These are phyloP conservation scores for Zymoseptoria pseudotritici DNA, from an alignment of 2,329 filamentous ascomycete genomes.

Conservation along the genomic window DNA sequence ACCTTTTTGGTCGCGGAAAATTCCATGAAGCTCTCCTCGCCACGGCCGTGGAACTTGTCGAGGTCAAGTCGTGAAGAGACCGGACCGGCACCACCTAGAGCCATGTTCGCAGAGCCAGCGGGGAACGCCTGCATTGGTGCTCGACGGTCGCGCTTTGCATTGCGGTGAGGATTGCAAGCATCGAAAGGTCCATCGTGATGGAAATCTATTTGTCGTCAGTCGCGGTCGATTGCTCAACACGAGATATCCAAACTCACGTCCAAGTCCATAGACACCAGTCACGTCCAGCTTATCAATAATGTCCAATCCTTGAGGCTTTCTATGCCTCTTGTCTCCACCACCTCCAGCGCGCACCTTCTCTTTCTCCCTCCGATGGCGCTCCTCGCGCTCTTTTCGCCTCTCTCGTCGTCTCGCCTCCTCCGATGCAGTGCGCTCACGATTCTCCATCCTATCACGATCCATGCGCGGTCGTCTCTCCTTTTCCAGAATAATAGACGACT, in stretches of 20 bases:
- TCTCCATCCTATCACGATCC: constrained; percentile 18
- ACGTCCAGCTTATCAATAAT: constrained; percentile 96
- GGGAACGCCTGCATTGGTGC: constrained; percentile 97
- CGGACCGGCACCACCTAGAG: constrained; percentile 78
- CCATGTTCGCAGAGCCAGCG: constrained; percentile 86
- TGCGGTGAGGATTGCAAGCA: constrained; percentile 89
- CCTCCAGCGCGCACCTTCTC: constrained; percentile 26
- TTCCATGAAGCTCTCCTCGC: constrained; percentile 80
- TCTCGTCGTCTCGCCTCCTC: constrained; percentile 48
- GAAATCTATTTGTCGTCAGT: constrained; percentile 57
- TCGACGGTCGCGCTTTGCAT: constrained; percentile 70
- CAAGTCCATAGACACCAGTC: constrained; percentile 89
- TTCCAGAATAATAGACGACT: constrained; percentile 65
- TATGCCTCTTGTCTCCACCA: constrained; percentile 32
- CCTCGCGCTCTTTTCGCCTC: constrained; percentile 44
- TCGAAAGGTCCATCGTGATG: constrained; percentile 98
- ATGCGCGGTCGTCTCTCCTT: constrained; percentile 55
- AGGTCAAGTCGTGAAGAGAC: constrained; percentile 76
- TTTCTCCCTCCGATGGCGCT: constrained; percentile 41
- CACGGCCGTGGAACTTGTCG: constrained; percentile 76
- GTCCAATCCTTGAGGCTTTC: constrained; percentile 55
- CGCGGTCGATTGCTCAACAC: background rate
- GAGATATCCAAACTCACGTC: constrained; percentile 54
- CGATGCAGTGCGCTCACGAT: constrained; percentile 26
- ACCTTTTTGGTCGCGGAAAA: constrained; percentile 49